Conservation (phyloP, 2,329 filamentous ascomycete genomes). For the Neonectria neomacrospora region DNA sequence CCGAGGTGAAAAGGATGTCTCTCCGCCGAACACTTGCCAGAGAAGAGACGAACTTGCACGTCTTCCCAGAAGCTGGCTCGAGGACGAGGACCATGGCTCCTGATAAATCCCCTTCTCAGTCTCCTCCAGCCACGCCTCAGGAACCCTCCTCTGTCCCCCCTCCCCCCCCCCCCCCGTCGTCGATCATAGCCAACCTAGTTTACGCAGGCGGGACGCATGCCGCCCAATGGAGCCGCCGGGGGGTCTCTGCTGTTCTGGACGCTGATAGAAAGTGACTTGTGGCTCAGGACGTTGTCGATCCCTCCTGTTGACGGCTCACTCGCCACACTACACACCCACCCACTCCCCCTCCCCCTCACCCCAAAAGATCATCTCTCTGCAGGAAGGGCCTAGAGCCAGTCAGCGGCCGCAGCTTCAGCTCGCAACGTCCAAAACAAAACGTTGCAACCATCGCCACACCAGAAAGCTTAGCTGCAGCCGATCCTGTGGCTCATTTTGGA, state of each 20-base stretch:
- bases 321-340: constrained; percentile 35
- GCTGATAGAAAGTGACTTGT: constrained; percentile 43
- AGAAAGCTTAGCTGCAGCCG: not conserved
- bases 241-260: constrained; percentile 5
- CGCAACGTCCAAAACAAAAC: not conserved
- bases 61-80: not conserved
- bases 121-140: not conserved
- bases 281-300: constrained; percentile 42
- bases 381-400: constrained; percentile 31
- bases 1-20: too few relatives aligned
- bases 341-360: too few relatives aligned
- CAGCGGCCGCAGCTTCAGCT: constrained; percentile 8
- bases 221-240: constrained; percentile 28
- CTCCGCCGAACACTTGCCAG: not conserved
- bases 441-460: constrained; percentile 6
- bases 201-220: constrained; percentile 3
- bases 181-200: constrained; percentile 1
- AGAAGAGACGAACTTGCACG: not conserved
- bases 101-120: not conserved
- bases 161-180: not conserved
- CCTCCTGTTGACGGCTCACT: constrained; percentile 17
- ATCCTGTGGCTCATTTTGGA: constrained; percentile 36
- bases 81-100: not conserved
- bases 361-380: constrained; percentile 11
- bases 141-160: not conserved